Percentiles rank a stretch among this genome's conserved stretches.
These are phyloP conservation scores for Boletus pseudopeckii DNA, from an alignment of 768 basidiomycete genomes.

Conservation along the genomic window DNA sequence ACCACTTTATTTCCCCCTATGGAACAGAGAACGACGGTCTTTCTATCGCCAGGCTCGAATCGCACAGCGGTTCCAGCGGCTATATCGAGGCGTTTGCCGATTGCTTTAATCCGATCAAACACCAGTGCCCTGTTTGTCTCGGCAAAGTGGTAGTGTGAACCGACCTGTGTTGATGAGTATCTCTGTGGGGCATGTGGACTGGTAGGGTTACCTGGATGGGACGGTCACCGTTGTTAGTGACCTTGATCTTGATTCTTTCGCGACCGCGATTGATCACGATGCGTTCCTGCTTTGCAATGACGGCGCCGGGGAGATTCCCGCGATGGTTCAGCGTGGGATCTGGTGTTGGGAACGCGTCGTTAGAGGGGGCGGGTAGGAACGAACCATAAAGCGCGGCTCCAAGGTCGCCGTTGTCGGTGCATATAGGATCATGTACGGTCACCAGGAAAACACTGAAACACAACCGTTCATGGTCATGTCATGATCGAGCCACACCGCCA, in stretches of 20 bases:
- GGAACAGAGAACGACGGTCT: constrained; percentile 76
- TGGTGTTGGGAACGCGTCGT: constrained; percentile 58
- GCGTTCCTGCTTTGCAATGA: constrained; percentile 60
- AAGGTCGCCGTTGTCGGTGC: constrained; percentile 75
- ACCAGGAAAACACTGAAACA: constrained; percentile 74
- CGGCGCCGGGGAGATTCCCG: constrained; percentile 67
- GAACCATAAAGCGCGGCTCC: constrained; percentile 90
- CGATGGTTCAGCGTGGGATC: constrained; percentile 48
- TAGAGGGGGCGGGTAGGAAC: constrained; percentile 78
- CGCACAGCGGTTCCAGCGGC: constrained; percentile 93
- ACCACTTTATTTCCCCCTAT: constrained; percentile 72
- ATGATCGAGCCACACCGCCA: neutral
- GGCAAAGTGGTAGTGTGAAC: constrained; percentile 92
- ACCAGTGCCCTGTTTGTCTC: constrained; percentile 79
- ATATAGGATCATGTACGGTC: constrained; percentile 93
- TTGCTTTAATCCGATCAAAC: constrained; percentile 80
- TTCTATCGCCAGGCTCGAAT: constrained; percentile 90
- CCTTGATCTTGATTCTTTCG: constrained; percentile 62
- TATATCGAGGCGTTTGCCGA: constrained; percentile 88
- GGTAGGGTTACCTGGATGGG: constrained; percentile 73
- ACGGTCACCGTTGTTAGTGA: constrained; percentile 89
- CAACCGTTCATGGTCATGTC: neutral
- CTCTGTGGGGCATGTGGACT: neutral
- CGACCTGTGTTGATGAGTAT: constrained; percentile 50
- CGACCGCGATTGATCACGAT: constrained; percentile 78